A percentile compares a stretch with the other conserved stretches of the same genome.
Evolutionary conservation across 768 basidiomycete genomes (phyloP).

Genomic region (Trametes coccinea): DNA sequence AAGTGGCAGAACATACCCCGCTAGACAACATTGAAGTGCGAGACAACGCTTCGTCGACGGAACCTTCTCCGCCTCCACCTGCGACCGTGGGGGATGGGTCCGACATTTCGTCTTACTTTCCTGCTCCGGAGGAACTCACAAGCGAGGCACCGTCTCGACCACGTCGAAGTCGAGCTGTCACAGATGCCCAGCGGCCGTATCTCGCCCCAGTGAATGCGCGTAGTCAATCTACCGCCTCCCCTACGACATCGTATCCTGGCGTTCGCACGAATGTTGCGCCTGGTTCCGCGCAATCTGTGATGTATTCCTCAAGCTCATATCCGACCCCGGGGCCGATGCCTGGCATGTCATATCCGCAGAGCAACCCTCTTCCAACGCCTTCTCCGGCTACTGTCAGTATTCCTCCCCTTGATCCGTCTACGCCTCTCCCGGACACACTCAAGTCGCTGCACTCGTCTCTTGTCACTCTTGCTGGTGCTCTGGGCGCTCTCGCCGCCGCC

Average conservation of each 20-base stretch:
- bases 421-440: constrained; percentile 65
- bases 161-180: constrained; percentile 6
- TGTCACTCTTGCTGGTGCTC: constrained; percentile 54
- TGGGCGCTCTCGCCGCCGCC: constrained; percentile 64
- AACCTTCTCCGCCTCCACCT: constrained; percentile 24
- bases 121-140: constrained; percentile 29
- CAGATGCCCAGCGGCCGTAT: constrained; percentile 19
- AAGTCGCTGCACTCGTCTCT: constrained; percentile 59
- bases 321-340: not conserved
- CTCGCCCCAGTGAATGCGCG: not conserved
- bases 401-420: constrained; percentile 62
- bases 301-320: not conserved
- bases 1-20: not conserved
- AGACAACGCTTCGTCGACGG: not conserved
- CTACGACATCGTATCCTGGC: not conserved
- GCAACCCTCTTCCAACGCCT: not conserved
- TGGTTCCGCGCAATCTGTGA: not conserved
- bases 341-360: constrained; percentile 3
- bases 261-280: not conserved
- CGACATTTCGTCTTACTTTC: constrained; percentile 38
- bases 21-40: not conserved
- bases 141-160: not conserved
- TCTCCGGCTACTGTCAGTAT: constrained; percentile 37
- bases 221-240: not conserved
- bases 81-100: constrained; percentile 11